Conservation (phyloP, 495 filamentous ascomycete genomes). For the Entonaema liquescens region DNA sequence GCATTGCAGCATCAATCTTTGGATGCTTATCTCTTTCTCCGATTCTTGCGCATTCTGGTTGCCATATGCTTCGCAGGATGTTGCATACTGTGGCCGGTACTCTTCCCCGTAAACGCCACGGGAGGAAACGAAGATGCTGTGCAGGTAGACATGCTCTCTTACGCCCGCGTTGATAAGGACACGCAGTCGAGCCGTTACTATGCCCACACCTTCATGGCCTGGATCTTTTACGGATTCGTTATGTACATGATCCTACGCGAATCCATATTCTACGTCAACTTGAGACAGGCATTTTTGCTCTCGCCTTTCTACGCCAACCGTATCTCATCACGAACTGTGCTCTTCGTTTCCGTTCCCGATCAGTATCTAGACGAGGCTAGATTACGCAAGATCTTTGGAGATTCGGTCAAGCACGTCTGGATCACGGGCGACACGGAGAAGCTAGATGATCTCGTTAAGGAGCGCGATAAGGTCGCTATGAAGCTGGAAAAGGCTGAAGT, state of each 20-base stretch:
- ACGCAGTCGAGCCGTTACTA: slow-evolving; percentile 70
- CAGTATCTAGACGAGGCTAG: slow-evolving; percentile 76
- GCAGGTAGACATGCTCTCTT: slow-evolving; percentile 81
- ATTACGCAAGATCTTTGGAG: slow-evolving; percentile 80
- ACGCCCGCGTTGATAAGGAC: slow-evolving; percentile 70
- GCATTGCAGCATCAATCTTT: slow-evolving; percentile 89
- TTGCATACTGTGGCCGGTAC: slow-evolving; percentile 81
- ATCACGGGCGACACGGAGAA: slow-evolving; percentile 80
- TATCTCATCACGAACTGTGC: slow-evolving; percentile 91
- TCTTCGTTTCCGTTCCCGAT: slow-evolving; percentile 86
- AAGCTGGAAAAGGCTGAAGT: slow-evolving; percentile 91
- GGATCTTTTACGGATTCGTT: slow-evolving; percentile 85
- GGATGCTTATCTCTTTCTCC: slow-evolving; percentile 87
- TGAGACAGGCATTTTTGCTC: slow-evolving; percentile 93
- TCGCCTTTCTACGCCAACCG: slow-evolving; percentile 87
- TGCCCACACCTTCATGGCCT: slow-evolving; percentile 76
- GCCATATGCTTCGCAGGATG: slow-evolving; percentile 81
- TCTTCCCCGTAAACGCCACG: slow-evolving; percentile 88
- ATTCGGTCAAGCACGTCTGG: slow-evolving; percentile 86
- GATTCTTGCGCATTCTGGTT: slow-evolving; percentile 79
- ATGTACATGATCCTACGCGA: slow-evolving; percentile 91
- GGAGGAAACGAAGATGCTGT: slow-evolving; percentile 66
- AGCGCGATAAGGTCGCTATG: slow-evolving; percentile 83
- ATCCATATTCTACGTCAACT: slow-evolving; percentile 91
- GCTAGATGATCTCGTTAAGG: slow-evolving; percentile 83